Evolutionary conservation across 768 basidiomycete genomes (phyloP), one percentile per base, ranked within the genome.

Genomic region (Trametes maxima): DNA sequence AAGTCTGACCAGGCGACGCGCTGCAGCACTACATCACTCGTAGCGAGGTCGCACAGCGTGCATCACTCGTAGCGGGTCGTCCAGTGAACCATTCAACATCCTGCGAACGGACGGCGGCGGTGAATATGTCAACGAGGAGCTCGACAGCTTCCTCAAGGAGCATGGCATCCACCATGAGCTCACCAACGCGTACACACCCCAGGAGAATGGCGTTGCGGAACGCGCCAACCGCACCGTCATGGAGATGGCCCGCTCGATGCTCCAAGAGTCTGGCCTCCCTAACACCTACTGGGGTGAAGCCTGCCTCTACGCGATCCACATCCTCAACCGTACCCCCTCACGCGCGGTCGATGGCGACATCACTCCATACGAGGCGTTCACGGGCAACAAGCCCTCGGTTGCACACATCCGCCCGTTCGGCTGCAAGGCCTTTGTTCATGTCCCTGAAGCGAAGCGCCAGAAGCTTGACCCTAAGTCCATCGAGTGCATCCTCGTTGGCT

Each of bases 121-220:
- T 8, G 66, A 75, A 63, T 74, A 72, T 46, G 46, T 22, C 16
- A 62, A 46, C 16, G n/a, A 21, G 14, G 49, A 22, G 12, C 58
- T 60, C 25, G 10, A 46, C 0, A 33, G 14, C 2, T 65, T 59
- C 63, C 51, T 65, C 2, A 7, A 35, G 6, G 42, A 36, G 5
- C 66, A 68, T 42, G 64, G 64, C 0, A 67, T 70, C 16, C 62
- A 65, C 39, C 65, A 69, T 22, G 57, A 72, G 52, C 62, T 57
- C 28, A 50, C 57, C 16, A 59, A 59, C 21, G 28, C 57, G 36
- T 47, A 58, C 48, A 58, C 57, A 16, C 57, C 57, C 8, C 57
- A 58, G 48, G 57, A 78, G 60, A 78, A 78, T 57, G 75, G 79
- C 14, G 58, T 79, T 12, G 74, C 77, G 0, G 77, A 81, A 59